Evolutionary conservation across 208 protist species (phyloP), one percentile per base, ranked within the genome.

Genomic region (Leishmania aethiopica): DNA sequence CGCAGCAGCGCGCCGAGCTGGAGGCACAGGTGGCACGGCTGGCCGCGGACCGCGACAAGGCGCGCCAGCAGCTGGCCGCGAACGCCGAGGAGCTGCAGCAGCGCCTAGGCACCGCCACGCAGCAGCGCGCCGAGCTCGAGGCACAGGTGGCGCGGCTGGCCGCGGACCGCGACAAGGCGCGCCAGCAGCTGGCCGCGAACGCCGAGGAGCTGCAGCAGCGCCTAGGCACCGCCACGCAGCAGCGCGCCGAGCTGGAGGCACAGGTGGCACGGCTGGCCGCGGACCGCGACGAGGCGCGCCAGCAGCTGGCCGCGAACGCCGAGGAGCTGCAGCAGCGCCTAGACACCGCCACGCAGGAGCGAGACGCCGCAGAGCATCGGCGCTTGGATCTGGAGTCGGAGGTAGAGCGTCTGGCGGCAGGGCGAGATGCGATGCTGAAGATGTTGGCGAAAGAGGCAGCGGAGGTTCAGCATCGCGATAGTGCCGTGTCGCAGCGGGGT

Each of bases 51-150:
- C n/a, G n/a, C n/a, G n/a, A n/a, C n/a, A n/a, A 67, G 57, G 75
- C 78, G 59, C 82, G 77, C 37, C 72, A 60, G 71, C 77, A 81
- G 60, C 53, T 84, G 73, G 0, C 45, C 0, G 60, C 75, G 6
- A 84, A 70, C 62, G 78, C 86, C 40, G 70, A 59, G 75, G 83
- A 89, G 80, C 80, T 83, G 15, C 79, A 86, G 69, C 71, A 80
- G 45, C 72, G 32, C 70, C 71, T 84, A 15, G 64, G 53, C 22
- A 72, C 57, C 17, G 79, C 79, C 13, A 22, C 75, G 70, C 60
- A 75, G 32, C 70, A 82, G 15, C 73, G 53, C n/a, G 66, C 64
- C 32, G 75, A 78, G 17, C 25, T 74, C 2, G 59, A 55, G 62
- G 28, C 47, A 45, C 62, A 32, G 25, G 22, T 53, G 62, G 71